Evolutionary conservation across 371 early-diverging fungal genomes (phyloP).

Genomic region (Gilbertella persicaria): DNA sequence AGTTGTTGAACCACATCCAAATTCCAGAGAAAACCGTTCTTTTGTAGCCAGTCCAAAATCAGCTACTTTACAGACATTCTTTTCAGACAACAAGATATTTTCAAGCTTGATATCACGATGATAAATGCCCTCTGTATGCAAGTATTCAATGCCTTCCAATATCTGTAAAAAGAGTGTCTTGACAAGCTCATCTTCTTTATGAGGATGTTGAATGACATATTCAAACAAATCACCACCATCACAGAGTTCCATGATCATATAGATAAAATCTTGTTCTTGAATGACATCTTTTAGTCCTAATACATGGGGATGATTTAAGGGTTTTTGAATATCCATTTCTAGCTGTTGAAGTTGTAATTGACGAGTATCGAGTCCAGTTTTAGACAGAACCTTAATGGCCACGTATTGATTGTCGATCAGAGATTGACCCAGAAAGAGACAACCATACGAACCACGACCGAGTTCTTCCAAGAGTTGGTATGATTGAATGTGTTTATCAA

Average conservation of each 20-base stretch:
- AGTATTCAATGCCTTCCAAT: slow-evolving; percentile 55
- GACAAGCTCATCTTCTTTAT: slow-evolving; percentile 41
- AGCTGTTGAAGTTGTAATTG: slow-evolving; percentile 70
- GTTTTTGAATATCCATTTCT: slow-evolving; percentile 75
- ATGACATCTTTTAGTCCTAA: slow-evolving; percentile 58
- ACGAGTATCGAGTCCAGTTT: slow-evolving; percentile 56
- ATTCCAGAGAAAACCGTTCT: slow-evolving; percentile 67
- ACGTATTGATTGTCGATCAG: slow-evolving; percentile 44
- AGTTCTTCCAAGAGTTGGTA: slow-evolving; percentile 54
- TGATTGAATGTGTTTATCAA: too few species aligned
- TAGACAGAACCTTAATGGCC: slow-evolving; percentile 76
- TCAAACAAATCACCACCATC: slow-evolving; percentile 68
- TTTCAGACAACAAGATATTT: slow-evolving; percentile 62
- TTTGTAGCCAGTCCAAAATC: slow-evolving; percentile 88
- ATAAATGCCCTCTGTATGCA: slow-evolving; percentile 59
- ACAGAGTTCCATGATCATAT: slow-evolving; percentile 67
- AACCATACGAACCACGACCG: slow-evolving; percentile 66
- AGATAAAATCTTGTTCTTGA: slow-evolving; percentile 53
- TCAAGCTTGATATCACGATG: slow-evolving; percentile 84
- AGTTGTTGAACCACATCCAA: slow-evolving; percentile 78
- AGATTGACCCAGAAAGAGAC: slow-evolving; percentile 59
- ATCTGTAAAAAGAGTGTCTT: slow-evolving; percentile 55
- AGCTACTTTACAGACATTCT: slow-evolving; percentile 67
- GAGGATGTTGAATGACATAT: slow-evolving; percentile 50
- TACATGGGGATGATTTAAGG: slow-evolving; percentile 69